phyloP scores from a whole-genome alignment of 331 rosid genomes.

The Prunus yedoensis region DNA sequence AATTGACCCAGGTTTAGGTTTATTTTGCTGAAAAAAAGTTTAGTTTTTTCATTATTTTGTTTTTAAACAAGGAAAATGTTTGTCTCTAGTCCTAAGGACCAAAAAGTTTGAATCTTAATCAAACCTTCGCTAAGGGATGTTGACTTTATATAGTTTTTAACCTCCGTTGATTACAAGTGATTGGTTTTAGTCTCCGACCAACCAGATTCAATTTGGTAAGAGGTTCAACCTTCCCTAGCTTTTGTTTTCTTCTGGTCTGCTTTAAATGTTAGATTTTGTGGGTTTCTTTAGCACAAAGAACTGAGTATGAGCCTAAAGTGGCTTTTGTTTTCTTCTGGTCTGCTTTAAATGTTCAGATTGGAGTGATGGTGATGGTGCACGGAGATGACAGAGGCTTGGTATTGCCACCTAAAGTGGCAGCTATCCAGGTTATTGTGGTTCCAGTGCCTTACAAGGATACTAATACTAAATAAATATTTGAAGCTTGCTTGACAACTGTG shows the following conservation, averaged over 20 bases:
- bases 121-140: no score
- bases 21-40: no score
- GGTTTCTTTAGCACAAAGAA: background rate
- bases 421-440: conserved; percentile 85
- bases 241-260: background rate
- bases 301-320: background rate
- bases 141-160: no score
- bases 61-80: no score
- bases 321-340: background rate
- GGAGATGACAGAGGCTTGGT: conserved; percentile 96
- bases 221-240: background rate
- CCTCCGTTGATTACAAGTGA: no score
- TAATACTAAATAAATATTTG: conserved; percentile 67
- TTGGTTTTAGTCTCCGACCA: background rate
- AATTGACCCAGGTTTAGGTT: no score
- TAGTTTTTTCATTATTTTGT: no score
- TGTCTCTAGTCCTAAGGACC: no score
- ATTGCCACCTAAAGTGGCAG: conserved; percentile 93
- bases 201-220: conserved; percentile 1
- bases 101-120: no score
- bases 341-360: conserved; percentile 49
- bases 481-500: conserved; percentile 70
- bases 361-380: conserved; percentile 99
- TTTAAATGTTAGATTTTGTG: background rate
- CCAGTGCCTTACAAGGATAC: conserved; percentile 95